A percentile compares a stretch with the other conserved stretches of the same genome.
Evolutionary conservation across 2,329 filamentous ascomycete genomes (phyloP).

Genomic region (Celoporthe dispersa): DNA sequence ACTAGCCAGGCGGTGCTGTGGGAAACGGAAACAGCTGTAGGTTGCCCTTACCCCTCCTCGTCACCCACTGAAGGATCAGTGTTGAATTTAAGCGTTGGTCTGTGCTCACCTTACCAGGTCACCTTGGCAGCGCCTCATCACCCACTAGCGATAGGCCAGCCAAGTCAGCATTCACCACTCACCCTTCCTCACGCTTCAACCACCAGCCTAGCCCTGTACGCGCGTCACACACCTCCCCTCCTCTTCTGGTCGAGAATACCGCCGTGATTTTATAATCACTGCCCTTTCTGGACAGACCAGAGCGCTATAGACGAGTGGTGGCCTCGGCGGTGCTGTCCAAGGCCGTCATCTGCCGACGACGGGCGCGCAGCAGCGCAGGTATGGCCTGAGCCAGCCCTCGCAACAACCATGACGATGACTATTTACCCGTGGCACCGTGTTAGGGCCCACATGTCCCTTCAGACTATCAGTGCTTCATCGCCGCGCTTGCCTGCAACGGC

Average conservation of each 20-base stretch:
- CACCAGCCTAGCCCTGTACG: not conserved
- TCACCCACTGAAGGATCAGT: slow-evolving; percentile 4
- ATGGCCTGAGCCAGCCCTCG: not conserved
- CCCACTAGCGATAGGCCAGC: not conserved
- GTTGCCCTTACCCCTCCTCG: not conserved
- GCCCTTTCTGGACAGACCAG: not conserved
- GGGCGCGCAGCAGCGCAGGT: not conserved
- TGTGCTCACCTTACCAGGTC: not conserved
- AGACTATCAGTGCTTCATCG: slow-evolving; percentile 1
- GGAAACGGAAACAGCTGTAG: not conserved
- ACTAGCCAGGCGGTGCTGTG: not conserved
- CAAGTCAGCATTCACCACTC: not conserved
- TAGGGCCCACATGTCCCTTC: not conserved
- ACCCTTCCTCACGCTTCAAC: not conserved
- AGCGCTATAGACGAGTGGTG: not conserved
- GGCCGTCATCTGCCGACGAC: slow-evolving; percentile 5
- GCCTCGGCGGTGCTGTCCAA: not conserved
- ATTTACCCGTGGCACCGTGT: not conserved
- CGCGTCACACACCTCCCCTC: not conserved
- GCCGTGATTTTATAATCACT: too few relatives aligned
- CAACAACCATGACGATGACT: not conserved
- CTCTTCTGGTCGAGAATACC: not conserved
- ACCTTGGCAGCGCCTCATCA: not conserved
- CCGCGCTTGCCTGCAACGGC: slow-evolving; percentile 4
- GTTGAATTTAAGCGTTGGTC: slow-evolving; percentile 11